Conservation (phyloP, 129 eudicot genomes). For the Silybum marianum region DNA sequence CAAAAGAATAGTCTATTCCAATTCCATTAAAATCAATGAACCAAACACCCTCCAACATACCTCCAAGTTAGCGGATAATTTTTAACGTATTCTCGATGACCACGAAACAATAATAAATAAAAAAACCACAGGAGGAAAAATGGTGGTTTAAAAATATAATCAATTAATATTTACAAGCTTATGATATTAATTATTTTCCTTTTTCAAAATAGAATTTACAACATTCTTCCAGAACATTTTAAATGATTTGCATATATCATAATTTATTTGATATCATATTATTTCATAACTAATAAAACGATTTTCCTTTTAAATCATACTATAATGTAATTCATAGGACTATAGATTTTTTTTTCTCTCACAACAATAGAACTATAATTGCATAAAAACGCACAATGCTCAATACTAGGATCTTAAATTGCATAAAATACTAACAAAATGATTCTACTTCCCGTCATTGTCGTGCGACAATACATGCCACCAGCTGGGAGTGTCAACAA, state of each 20-base stretch:
- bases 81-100: too few relatives aligned
- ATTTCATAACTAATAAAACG: neutral
- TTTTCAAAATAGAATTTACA: neutral
- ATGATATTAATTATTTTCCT: neutral
- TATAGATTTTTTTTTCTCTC: too few relatives aligned
- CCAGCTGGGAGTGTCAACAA: neutral
- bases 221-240: neutral
- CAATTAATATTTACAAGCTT: neutral
- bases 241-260: neutral
- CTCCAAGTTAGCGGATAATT: too few relatives aligned
- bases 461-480: neutral
- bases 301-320: neutral
- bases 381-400: too few relatives aligned
- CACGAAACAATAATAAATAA: too few relatives aligned
- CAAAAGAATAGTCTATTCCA: too few relatives aligned
- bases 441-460: neutral
- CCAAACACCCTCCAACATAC: too few relatives aligned
- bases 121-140: too few relatives aligned
- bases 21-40: too few relatives aligned
- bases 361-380: neutral
- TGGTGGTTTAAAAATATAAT: neutral
- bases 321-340: neutral
- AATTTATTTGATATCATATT: neutral
- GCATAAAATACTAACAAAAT: neutral
- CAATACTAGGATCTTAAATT: too few relatives aligned